Evolutionary conservation across 495 filamentous ascomycete genomes (phyloP).

Genomic region (Penicillium verhagenii): DNA sequence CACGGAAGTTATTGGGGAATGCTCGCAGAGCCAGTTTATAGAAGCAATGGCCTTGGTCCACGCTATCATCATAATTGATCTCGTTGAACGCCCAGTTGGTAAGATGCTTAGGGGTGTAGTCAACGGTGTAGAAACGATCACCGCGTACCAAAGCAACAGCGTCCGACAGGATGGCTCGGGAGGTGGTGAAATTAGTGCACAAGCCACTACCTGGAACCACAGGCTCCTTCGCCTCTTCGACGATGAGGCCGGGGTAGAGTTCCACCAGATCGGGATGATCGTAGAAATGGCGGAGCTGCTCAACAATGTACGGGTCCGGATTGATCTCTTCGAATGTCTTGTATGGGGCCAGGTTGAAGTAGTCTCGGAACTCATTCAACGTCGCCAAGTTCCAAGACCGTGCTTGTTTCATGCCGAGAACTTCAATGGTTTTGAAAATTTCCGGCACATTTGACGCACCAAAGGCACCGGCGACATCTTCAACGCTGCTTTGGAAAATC

Average conservation of each 20-base stretch:
- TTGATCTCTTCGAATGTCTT: constrained; percentile 86
- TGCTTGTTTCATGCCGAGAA: constrained; percentile 82
- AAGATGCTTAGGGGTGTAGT: constrained; percentile 70
- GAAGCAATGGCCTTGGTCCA: constrained; percentile 59
- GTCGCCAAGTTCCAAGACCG: constrained; percentile 79
- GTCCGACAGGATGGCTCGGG: constrained; percentile 80
- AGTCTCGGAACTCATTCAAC: constrained; percentile 83
- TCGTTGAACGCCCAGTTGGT: constrained; percentile 77
- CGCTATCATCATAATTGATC: constrained; percentile 43
- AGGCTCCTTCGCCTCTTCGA: constrained; percentile 74
- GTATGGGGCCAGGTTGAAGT: constrained; percentile 73
- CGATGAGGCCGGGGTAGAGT: constrained; percentile 77
- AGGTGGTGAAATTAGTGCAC: constrained; percentile 78
- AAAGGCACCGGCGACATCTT: constrained; percentile 56
- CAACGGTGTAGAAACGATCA: constrained; percentile 80
- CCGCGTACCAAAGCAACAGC: constrained; percentile 82
- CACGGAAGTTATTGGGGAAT: constrained; percentile 58
- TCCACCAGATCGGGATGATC: constrained; percentile 78
- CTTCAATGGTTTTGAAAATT: constrained; percentile 72
- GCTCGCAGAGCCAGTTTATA: constrained; percentile 61
- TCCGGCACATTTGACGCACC: constrained; percentile 75
- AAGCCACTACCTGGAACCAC: constrained; percentile 79
- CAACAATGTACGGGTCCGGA: constrained; percentile 67
- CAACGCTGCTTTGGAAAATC: constrained; percentile 63
- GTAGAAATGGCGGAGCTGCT: constrained; percentile 72